These are phyloP conservation scores for Hypomontagnella monticulosa DNA, from an alignment of 495 filamentous ascomycete genomes.

Conservation along the genomic window DNA sequence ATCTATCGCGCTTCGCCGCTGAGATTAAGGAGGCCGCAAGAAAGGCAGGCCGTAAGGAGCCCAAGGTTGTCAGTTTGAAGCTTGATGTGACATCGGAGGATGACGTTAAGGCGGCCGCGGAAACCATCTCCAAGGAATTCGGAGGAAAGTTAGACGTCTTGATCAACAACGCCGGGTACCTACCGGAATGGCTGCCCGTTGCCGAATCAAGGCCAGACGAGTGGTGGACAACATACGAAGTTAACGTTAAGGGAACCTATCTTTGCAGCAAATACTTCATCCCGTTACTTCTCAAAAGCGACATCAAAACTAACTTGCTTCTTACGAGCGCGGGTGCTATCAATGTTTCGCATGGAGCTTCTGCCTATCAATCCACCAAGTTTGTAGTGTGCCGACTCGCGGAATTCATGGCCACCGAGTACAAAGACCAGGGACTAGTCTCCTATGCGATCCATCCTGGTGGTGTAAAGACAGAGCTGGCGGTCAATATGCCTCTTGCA, in stretches of 20 bases:
- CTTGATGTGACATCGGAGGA: slow-evolving; percentile 55
- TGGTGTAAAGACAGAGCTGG: slow-evolving; percentile 54
- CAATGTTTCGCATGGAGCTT: slow-evolving; percentile 33
- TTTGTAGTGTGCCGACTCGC: slow-evolving; percentile 53
- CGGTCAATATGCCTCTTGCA: slow-evolving; percentile 37
- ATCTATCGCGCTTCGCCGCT: slow-evolving; percentile 45
- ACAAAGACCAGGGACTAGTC: slow-evolving; percentile 53
- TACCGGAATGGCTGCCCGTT: slow-evolving; percentile 47
- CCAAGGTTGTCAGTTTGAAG: slow-evolving; percentile 52
- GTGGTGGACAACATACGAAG: slow-evolving; percentile 55
- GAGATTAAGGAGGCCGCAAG: slow-evolving; percentile 48
- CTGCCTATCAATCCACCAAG: slow-evolving; percentile 55
- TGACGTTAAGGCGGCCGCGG: slow-evolving; percentile 47
- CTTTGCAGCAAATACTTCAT: slow-evolving; percentile 54
- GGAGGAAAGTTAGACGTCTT: slow-evolving; percentile 54
- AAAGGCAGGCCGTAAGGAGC: slow-evolving; percentile 47
- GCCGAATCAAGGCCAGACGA: slow-evolving; percentile 46
- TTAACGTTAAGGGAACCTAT: slow-evolving; percentile 57
- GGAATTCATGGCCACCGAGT: slow-evolving; percentile 57
- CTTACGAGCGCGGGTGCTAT: slow-evolving; percentile 49
- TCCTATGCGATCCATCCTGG: slow-evolving; percentile 57
- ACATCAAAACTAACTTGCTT: slow-evolving; percentile 50
- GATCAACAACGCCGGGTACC: slow-evolving; percentile 56
- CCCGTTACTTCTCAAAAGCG: slow-evolving; percentile 52
- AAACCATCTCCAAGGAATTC: slow-evolving; percentile 43